Evolutionary conservation across 2,329 filamentous ascomycete genomes (phyloP), one percentile per base, ranked within the genome.

Genomic region (Pseudogymnoascus sp.): DNA sequence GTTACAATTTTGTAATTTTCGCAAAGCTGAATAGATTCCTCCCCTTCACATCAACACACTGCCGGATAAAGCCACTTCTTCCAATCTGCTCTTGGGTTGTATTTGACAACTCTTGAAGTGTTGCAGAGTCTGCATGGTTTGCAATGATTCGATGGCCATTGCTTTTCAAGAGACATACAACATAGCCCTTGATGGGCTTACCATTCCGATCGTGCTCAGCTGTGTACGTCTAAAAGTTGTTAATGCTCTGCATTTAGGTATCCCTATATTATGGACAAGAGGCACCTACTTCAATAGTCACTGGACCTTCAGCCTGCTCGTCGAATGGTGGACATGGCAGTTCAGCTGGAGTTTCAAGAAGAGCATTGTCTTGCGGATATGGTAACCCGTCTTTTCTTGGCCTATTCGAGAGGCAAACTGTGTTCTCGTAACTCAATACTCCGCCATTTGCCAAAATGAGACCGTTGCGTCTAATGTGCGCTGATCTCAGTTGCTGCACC

Each of bases 371-470:
- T 7, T 72, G 66, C 2, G 83, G 82, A 71, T 86, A 86, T 2
- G 69, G 64, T 34, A 34, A 3, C 11, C 53, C 53, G 1, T 72
- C 73, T 6, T 75, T 72, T 38, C 65, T 69, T 14, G 82, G 80
- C 9, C 72, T 67, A 0, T 74, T 78, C 0, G 84, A 86, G 1
- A 89, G 73, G 56, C 84, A 80, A 0, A 89, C 69, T 3, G 80
- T 84, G 69, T 88, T 81, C 69, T 89, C 84, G 69, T 88, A 86
- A 0, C 83, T 86, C n/a, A 87, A 66, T 25, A 85, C 78, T 0
- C 87, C 87, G 0, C 87, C 86, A 68, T 89, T 89, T 1, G 85
- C 86, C 11, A 89, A 78, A 3, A 89, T 75, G 0, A 89, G 71
- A 1, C 84, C 86, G 12, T 77, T 81, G 2, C 72, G 11, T 46